These are phyloP conservation scores for Populus nigra DNA, from an alignment of 345 rosid species.

Conservation along the genomic window DNA sequence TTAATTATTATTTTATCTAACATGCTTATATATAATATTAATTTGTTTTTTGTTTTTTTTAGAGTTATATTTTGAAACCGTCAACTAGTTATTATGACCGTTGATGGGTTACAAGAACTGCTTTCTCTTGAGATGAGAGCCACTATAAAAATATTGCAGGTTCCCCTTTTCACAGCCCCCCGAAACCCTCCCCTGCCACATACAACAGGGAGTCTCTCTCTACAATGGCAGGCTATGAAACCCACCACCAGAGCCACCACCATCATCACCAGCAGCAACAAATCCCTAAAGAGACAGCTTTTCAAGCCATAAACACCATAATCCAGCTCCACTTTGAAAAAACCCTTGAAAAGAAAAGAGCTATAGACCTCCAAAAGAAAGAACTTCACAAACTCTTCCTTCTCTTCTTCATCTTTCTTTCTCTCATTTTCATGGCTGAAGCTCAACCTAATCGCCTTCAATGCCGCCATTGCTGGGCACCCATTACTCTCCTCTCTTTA, in stretches of 20 bases:
- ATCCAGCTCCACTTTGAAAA: slow-evolving; percentile 98
- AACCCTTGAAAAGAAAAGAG: slow-evolving; percentile 85
- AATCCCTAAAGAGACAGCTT: slow-evolving; percentile 80
- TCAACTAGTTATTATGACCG: not conserved
- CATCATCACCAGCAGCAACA: slow-evolving; percentile 41
- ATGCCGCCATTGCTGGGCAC: slow-evolving; percentile 94
- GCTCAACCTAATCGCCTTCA: slow-evolving; percentile 64
- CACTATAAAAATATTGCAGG: not conserved
- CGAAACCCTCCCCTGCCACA: not conserved
- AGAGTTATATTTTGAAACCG: too few species aligned
- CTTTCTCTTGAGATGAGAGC: not conserved
- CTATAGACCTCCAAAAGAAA: slow-evolving; percentile 95
- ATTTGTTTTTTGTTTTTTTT: too few species aligned
- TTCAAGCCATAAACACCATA: slow-evolving; percentile 86
- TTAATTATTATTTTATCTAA: too few species aligned
- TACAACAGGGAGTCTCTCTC: not conserved
- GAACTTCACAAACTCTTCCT: slow-evolving; percentile 85
- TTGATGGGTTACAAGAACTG: not conserved
- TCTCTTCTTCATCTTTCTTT: slow-evolving; percentile 88
- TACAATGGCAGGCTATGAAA: slow-evolving; percentile 74
- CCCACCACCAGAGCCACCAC: slow-evolving; percentile 32
- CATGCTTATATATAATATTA: too few species aligned
- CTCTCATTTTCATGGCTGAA: slow-evolving; percentile 52
- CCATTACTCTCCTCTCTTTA: slow-evolving; percentile 71
- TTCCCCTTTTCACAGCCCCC: not conserved